A percentile compares a stretch with the other conserved stretches of the same genome.
These are phyloP conservation scores for Colletotrichum eremochloae DNA, from an alignment of 2,329 filamentous ascomycete species.

Conservation along the genomic window DNA sequence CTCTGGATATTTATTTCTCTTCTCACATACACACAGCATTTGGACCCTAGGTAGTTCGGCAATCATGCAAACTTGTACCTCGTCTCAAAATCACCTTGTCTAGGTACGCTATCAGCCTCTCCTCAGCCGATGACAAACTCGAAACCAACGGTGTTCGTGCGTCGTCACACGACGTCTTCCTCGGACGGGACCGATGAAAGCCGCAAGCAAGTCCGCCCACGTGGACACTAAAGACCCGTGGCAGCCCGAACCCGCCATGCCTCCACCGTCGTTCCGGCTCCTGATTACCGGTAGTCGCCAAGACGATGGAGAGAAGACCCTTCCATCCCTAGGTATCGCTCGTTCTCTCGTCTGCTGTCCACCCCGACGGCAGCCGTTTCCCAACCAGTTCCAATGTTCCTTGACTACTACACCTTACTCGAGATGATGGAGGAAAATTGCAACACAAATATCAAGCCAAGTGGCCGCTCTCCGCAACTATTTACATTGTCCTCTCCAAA, in stretches of 20 bases:
- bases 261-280: not conserved
- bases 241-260: constrained; percentile 6
- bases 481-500: not conserved
- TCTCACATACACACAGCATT: not conserved
- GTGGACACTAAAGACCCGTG: constrained; percentile 25
- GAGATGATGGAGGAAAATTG: not conserved
- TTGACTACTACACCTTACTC: not conserved
- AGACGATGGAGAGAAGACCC: not conserved
- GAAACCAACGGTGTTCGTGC: constrained; percentile 6
- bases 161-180: constrained; percentile 9
- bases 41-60: not conserved
- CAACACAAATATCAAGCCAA: not conserved
- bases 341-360: not conserved
- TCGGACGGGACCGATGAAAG: constrained; percentile 25
- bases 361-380: not conserved
- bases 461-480: not conserved
- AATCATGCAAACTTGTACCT: not conserved
- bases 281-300: constrained; percentile 1
- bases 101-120: constrained; percentile 1
- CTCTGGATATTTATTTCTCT: no score
- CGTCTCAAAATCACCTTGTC: not conserved
- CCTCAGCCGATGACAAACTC: constrained; percentile 8
- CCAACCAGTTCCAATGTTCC: no score
- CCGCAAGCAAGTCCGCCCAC: constrained; percentile 24
- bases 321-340: not conserved